Evolutionary conservation across 176 grass and related monocot species (phyloP).

Genomic region (Stipa capillata): DNA sequence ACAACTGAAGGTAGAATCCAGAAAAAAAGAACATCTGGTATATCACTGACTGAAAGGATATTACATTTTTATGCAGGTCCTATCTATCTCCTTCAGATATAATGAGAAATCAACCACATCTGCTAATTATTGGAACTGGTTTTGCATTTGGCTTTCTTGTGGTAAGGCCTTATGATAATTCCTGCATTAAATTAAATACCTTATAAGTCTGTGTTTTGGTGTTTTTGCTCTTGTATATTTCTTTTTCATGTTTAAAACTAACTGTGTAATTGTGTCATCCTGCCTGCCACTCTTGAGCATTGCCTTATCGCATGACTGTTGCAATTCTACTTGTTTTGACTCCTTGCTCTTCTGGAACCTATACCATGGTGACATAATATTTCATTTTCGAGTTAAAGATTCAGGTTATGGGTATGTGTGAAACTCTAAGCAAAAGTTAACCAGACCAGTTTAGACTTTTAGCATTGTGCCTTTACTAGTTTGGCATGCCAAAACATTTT

Average conservation of each 20-base stretch:
- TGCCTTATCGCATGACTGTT: background rate
- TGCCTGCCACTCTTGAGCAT: background rate
- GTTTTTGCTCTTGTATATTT: background rate
- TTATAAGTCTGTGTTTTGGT: background rate
- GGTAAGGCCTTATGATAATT: slow-evolving; percentile 32
- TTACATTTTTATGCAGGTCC: slow-evolving; percentile 47
- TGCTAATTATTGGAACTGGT: slow-evolving; percentile 91
- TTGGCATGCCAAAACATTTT: background rate
- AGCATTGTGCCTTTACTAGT: background rate
- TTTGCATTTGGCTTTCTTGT: slow-evolving; percentile 97
- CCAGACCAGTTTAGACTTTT: background rate
- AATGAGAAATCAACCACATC: slow-evolving; percentile 80
- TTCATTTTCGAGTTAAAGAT: background rate
- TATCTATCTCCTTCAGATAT: slow-evolving; percentile 87
- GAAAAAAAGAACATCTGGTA: background rate
- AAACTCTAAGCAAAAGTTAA: background rate
- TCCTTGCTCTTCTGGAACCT: background rate
- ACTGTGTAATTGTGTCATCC: background rate
- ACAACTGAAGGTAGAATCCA: background rate
- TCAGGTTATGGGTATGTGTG: background rate
- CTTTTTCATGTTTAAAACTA: background rate
- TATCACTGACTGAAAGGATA: background rate
- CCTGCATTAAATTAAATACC: background rate
- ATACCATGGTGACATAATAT: background rate
- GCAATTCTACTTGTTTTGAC: background rate